phyloP scores from a whole-genome alignment of 129 eudicot genomes.

The Daucus carota region DH1_v3.0 NC_030386.2:34672001-34672500 shows the following conservation, averaged over 20 bases:
- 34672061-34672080: background rate
- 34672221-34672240: constrained; percentile 80
- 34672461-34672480: background rate
- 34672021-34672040: background rate
- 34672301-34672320: constrained; percentile 34
- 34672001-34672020: background rate
- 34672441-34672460: background rate
- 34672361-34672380: background rate
- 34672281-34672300: constrained; percentile 90
- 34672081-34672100: constrained; percentile 31
- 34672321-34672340: background rate
- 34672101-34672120: constrained; percentile 60
- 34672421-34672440: background rate
- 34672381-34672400: background rate
- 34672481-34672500: background rate
- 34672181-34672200: constrained; percentile 84
- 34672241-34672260: constrained; percentile 67
- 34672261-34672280: constrained; percentile 93
- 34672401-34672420: background rate
- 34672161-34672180: constrained; percentile 95
- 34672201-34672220: constrained; percentile 64
- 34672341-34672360: background rate
- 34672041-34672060: background rate
- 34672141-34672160: constrained; percentile 83
- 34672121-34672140: constrained; percentile 81